Evolutionary conservation across 202 grass and related monocot genomes (phyloP).

Genomic region (Brachypodium distachyon): DNA sequence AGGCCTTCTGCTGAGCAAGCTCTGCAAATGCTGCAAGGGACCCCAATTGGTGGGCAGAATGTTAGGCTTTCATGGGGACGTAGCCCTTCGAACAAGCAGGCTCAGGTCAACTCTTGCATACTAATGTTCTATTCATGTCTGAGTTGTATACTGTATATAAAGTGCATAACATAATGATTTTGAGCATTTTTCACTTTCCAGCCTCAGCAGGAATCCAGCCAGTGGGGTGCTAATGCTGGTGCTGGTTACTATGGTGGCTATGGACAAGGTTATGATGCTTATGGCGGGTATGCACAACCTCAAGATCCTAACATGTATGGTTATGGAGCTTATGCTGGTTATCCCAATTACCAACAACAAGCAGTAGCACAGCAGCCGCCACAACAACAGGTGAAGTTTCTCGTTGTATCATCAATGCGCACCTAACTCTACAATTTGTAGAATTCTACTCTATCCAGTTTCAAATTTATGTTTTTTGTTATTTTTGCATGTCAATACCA

Average conservation of each 20-base stretch:
- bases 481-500: neutral
- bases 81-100: conserved; percentile 67
- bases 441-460: neutral
- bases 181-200: conserved; percentile 19
- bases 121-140: neutral
- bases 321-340: conserved; percentile 64
- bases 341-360: conserved; percentile 64
- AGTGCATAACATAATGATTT: conserved; percentile 1
- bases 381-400: conserved; percentile 57
- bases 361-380: conserved; percentile 41
- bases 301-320: conserved; percentile 74
- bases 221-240: conserved; percentile 37
- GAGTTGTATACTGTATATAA: neutral
- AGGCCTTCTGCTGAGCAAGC: conserved; percentile 85
- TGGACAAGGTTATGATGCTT: conserved; percentile 57
- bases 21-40: conserved; percentile 66
- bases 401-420: neutral
- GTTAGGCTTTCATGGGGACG: conserved; percentile 93
- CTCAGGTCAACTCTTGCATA: conserved; percentile 11
- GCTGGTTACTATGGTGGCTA: conserved; percentile 58
- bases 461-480: too few species aligned
- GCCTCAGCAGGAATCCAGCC: conserved; percentile 51
- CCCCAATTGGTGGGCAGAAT: conserved; percentile 71
- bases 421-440: neutral
- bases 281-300: conserved; percentile 51